Conservation (phyloP, 148 eudicot species). For the Rhododendron kiyosumense region DNA sequence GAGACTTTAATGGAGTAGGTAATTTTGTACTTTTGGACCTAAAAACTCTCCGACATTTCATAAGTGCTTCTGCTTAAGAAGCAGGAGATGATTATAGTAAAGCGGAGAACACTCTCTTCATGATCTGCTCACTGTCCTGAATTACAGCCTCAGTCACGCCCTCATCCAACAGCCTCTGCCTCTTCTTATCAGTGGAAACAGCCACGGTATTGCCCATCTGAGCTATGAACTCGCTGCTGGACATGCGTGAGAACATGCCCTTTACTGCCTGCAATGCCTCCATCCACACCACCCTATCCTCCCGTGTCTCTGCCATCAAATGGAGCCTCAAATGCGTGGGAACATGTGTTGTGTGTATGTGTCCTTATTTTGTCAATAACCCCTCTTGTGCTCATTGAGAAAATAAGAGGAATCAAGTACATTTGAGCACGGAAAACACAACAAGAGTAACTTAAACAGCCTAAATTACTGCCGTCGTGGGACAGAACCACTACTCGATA, state of each 20-base stretch:
- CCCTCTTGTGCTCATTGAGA: not conserved
- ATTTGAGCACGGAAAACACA: not conserved
- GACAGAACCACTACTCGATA: not conserved
- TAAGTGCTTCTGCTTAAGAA: slow-evolving; percentile 65
- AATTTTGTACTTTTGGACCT: no score
- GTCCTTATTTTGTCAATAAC: not conserved
- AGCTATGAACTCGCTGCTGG: slow-evolving; percentile 66
- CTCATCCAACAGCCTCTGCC: slow-evolving; percentile 61
- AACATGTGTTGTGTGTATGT: not conserved
- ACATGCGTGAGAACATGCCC: slow-evolving; percentile 75
- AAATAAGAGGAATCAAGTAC: not conserved
- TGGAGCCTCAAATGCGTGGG: slow-evolving; percentile 45
- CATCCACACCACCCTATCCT: slow-evolving; percentile 66
- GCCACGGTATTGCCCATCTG: slow-evolving; percentile 37
- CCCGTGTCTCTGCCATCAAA: slow-evolving; percentile 61
- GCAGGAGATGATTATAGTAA: slow-evolving; percentile 58
- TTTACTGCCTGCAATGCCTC: slow-evolving; percentile 78
- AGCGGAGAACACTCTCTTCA: slow-evolving; percentile 56
- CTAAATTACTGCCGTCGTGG: not conserved
- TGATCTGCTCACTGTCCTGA: slow-evolving; percentile 66
- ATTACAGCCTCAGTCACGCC: slow-evolving; percentile 57
- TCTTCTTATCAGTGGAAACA: slow-evolving; percentile 57
- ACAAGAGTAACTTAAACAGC: not conserved
- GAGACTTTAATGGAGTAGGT: no score
- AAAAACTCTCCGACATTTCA: no score